Percentiles rank a stretch among this genome's conserved stretches.
These are phyloP conservation scores for Macadamia integrifolia DNA, from an alignment of 164 flowering plant species.

Conservation along the genomic window DNA sequence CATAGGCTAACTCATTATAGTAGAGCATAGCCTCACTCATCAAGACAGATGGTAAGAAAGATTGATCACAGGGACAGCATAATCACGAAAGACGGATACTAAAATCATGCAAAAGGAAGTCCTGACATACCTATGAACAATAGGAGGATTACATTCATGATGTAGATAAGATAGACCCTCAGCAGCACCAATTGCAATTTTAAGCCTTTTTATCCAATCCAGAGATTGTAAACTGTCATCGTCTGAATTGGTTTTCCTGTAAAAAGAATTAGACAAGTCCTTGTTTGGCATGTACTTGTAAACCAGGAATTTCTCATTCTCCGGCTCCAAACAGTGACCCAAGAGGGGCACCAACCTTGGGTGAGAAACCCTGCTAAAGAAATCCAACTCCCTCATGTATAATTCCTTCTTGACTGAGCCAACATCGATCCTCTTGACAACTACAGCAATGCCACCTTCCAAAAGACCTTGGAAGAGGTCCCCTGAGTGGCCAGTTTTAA, in stretches of 20 bases:
- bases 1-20: neutral
- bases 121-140: slow-evolving; percentile 76
- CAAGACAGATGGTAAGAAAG: neutral
- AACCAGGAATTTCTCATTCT: slow-evolving; percentile 71
- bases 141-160: slow-evolving; percentile 81
- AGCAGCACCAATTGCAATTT: slow-evolving; percentile 90
- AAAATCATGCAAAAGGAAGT: slow-evolving; percentile 3
- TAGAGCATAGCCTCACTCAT: neutral
- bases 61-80: neutral
- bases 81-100: neutral
- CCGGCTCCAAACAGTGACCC: slow-evolving; percentile 86
- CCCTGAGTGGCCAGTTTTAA: slow-evolving; percentile 88
- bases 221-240: slow-evolving; percentile 75
- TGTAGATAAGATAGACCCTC: slow-evolving; percentile 82
- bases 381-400: slow-evolving; percentile 62
- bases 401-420: slow-evolving; percentile 44
- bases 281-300: slow-evolving; percentile 87
- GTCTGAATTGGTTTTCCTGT: slow-evolving; percentile 39
- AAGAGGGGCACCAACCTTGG: slow-evolving; percentile 72
- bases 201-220: slow-evolving; percentile 96
- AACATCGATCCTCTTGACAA: slow-evolving; percentile 63
- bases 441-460: slow-evolving; percentile 57
- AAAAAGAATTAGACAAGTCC: slow-evolving; percentile 73
- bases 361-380: slow-evolving; percentile 66
- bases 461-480: slow-evolving; percentile 67